A percentile compares a stretch with the other conserved stretches of the same genome.
Conservation (phyloP, 306 rosid species). For the Lathyrus sativus region DNA sequence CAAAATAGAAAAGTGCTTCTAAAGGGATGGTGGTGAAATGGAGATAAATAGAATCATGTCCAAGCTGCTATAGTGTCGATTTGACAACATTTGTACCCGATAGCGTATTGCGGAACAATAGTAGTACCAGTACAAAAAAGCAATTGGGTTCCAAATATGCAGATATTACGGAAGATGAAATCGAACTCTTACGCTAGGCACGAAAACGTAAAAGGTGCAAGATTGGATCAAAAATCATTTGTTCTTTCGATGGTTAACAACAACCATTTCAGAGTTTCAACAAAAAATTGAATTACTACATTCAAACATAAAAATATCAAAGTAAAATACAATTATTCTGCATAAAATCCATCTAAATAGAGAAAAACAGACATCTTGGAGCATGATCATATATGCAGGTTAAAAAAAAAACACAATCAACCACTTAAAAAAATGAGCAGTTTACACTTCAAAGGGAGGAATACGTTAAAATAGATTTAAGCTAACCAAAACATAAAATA, state of each 20-base stretch:
- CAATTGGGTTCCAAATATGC: conserved; percentile 8
- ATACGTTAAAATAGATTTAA: conserved; percentile 13
- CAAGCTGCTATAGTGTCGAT: conserved; percentile 5
- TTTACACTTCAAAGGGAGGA: neutral
- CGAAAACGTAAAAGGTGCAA: conserved; percentile 18
- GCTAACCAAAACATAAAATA: conserved; percentile 32
- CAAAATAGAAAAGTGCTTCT: conserved; percentile 3
- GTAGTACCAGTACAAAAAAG: neutral
- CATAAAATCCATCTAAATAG: conserved; percentile 2
- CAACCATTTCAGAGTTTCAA: conserved; percentile 20
- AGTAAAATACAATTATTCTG: neutral
- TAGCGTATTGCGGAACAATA: no score
- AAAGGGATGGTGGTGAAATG: neutral
- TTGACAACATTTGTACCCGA: no score
- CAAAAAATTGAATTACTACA: conserved; percentile 11
- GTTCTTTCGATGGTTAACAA: conserved; percentile 21
- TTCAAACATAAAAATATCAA: neutral
- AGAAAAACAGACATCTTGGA: neutral
- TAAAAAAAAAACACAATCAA: neutral
- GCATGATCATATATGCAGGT: conserved; percentile 9
- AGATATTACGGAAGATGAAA: conserved; percentile 18
- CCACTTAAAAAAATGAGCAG: conserved; percentile 6
- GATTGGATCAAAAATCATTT: conserved; percentile 19
- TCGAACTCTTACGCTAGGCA: conserved; percentile 14
- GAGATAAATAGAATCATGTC: conserved; percentile 10